Base-by-base conservation (phyloP, 2,329 filamentous ascomycete species). In the Aureobasidium pullulans region DNA sequence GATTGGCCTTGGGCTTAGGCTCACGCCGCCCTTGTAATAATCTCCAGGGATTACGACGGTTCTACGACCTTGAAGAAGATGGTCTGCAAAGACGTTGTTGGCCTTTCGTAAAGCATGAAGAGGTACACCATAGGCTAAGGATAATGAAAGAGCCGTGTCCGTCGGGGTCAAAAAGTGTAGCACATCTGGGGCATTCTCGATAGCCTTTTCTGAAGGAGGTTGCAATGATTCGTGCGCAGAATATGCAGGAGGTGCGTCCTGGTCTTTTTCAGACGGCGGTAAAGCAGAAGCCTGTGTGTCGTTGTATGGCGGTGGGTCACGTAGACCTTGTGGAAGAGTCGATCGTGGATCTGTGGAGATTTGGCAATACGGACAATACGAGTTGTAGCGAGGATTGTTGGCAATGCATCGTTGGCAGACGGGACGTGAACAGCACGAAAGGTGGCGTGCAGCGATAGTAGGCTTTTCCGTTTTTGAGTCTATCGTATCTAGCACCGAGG, bases 351-450 rank as follows among this genome's bases (percentile, higher is more conserved):
- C 75, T 46, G 76, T 80, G 5, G 85, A 85, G 65, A 90, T 81
- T 72, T 93, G 89, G 70, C 89, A 94, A 71, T 88, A 93, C 0
- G 89, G 89, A 69, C 82, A 85, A 64, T 84, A 84, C 39, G 77
- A 75, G 57, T 81, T 80, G 72, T 90, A 91, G 42, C 88, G 84
- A 32, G 79, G 75, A 69, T 90, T 90, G 48, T 81, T 85, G 69
- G 82, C 75, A 66, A 89, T 81, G 72, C 89, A 93, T 62, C 77
- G 77, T 15, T 84, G 83, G 72, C 89, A 94, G 67, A 93, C 88
- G 40, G 84, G 76, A 57, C 89, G 81, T 46, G 76, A 77, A 71
- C 89, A 93, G 71, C 89, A 93, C 36, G 80, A 78, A 32, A 90
- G 76, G 62, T 79, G 76, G 54, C 87, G 81, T 67, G 86, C 81